phyloP scores from a whole-genome alignment of 768 basidiomycete species.

The Termitomyces sp. region DNA sequence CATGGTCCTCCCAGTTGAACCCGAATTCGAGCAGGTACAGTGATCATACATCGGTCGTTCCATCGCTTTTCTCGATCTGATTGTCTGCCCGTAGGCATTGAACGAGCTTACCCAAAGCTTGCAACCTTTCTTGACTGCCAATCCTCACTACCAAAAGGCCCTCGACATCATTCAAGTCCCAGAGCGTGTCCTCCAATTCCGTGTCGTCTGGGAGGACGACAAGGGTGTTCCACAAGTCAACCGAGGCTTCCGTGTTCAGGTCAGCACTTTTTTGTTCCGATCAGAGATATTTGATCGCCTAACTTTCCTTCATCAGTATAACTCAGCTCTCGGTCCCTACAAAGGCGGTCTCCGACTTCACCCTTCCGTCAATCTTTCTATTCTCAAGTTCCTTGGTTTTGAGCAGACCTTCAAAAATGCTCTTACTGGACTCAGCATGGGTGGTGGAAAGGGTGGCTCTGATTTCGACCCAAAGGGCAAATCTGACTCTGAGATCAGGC shows the following conservation, averaged over 20 bases:
- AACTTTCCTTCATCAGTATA: slow-evolving; percentile 39
- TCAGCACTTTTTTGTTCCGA: slow-evolving; percentile 18
- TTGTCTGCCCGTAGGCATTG: slow-evolving; percentile 39
- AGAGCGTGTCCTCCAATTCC: slow-evolving; percentile 58
- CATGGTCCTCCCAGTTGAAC: slow-evolving; percentile 48
- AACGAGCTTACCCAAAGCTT: slow-evolving; percentile 61
- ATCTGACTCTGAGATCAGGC: slow-evolving; percentile 65
- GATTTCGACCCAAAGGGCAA: slow-evolving; percentile 84
- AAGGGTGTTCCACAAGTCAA: slow-evolving; percentile 60
- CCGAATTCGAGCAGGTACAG: slow-evolving; percentile 66
- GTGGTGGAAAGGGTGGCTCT: slow-evolving; percentile 73
- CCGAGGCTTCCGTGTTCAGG: slow-evolving; percentile 70
- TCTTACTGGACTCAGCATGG: slow-evolving; percentile 70
- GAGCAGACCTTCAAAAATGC: slow-evolving; percentile 83
- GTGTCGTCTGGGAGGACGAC: slow-evolving; percentile 76
- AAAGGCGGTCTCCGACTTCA: slow-evolving; percentile 76
- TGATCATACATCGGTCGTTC: background rate
- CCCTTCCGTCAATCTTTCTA: slow-evolving; percentile 74
- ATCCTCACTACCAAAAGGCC: slow-evolving; percentile 64
- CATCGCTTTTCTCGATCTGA: background rate
- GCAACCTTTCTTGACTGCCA: slow-evolving; percentile 55
- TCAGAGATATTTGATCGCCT: background rate
- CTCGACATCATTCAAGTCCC: slow-evolving; percentile 58
- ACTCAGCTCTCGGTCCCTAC: slow-evolving; percentile 74
- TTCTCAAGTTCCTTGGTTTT: slow-evolving; percentile 81